Evolutionary conservation across 2,329 filamentous ascomycete species (phyloP).

Genomic region (Podosphaera xanthii): DNA sequence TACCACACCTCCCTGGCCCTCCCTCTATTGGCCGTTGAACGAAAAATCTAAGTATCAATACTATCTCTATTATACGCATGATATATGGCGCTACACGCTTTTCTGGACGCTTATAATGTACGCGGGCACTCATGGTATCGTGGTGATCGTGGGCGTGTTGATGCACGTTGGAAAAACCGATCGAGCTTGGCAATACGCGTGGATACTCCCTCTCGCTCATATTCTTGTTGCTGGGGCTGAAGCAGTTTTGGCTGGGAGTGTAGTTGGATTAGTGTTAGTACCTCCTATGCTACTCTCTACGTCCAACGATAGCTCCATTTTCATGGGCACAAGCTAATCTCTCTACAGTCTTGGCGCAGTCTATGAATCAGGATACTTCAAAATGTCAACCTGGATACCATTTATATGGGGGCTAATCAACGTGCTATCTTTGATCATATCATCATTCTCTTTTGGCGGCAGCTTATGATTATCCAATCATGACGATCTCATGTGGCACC

Average conservation of each 20-base stretch:
- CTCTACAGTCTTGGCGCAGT: slow-evolving; percentile 30
- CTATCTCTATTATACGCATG: slow-evolving; percentile 34
- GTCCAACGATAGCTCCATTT: background rate
- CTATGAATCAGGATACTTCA: slow-evolving; percentile 45
- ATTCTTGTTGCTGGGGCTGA: slow-evolving; percentile 37
- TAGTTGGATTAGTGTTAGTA: slow-evolving; percentile 41
- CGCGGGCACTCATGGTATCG: slow-evolving; percentile 32
- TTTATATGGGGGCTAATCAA: slow-evolving; percentile 48
- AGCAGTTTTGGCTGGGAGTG: slow-evolving; percentile 40
- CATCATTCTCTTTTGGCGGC: slow-evolving; percentile 49
- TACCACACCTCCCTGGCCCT: slow-evolving; percentile 37
- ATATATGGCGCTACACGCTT: slow-evolving; percentile 48
- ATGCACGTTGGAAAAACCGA: slow-evolving; percentile 26
- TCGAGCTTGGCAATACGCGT: slow-evolving; percentile 19
- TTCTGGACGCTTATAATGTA: slow-evolving; percentile 47
- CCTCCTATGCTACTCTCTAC: background rate
- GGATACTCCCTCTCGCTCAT: slow-evolving; percentile 38
- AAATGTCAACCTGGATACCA: slow-evolving; percentile 55
- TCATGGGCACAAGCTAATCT: background rate
- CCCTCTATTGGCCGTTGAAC: slow-evolving; percentile 37
- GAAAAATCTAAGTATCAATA: slow-evolving; percentile 22
- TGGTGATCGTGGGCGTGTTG: slow-evolving; percentile 33
- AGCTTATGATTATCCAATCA: slow-evolving; percentile 25
- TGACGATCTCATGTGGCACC: background rate
- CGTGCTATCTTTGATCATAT: slow-evolving; percentile 41